Conservation (phyloP, 2,329 filamentous ascomycete species). For the Botrytis pseudocinerea region DNA sequence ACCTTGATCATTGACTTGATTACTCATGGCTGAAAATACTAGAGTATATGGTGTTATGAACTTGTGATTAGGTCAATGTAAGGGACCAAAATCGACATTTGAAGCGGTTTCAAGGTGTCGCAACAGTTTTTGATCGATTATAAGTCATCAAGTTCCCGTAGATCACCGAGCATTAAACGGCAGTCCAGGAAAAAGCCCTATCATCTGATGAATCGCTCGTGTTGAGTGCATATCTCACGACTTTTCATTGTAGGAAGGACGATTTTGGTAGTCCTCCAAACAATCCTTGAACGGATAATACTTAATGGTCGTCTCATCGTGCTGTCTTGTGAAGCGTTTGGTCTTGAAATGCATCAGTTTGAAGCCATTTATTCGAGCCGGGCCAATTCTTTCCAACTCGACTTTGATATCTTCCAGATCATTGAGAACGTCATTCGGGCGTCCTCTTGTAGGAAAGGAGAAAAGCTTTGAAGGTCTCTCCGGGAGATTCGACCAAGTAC, state of each 20-base stretch:
- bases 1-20: neutral
- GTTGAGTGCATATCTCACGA: neutral
- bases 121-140: neutral
- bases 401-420: neutral
- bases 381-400: neutral
- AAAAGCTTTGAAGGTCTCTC: slow-evolving; percentile 11
- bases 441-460: neutral
- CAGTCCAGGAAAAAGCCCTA: neutral
- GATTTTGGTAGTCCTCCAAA: neutral
- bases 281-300: slow-evolving; percentile 18
- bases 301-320: neutral
- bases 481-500: neutral
- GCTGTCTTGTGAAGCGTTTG: neutral
- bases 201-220: neutral
- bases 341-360: slow-evolving; percentile 1
- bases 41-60: neutral
- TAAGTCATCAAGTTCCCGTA: neutral
- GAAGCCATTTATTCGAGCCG: slow-evolving; percentile 16
- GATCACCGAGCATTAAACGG: neutral
- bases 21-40: neutral
- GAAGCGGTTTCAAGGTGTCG: too few species aligned
- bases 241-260: neutral
- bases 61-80: neutral
- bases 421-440: neutral
- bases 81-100: neutral